Evolutionary conservation across 73 alveolate genomes (phyloP), one percentile per base, ranked within the genome.

Genomic region (Uronychia setigera): DNA sequence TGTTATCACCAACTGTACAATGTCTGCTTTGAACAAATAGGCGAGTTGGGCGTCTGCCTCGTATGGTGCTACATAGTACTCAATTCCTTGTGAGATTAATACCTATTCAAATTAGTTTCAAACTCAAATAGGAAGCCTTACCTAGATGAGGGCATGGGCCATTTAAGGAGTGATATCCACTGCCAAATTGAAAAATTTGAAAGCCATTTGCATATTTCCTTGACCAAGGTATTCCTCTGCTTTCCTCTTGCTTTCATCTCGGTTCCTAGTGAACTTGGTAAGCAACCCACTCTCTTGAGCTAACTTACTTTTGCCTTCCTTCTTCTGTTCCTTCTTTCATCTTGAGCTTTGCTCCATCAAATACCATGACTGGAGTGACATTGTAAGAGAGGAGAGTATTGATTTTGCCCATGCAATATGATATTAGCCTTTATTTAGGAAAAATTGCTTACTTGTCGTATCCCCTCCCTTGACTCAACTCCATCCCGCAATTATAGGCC

Each of bases 31-130:
- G 84, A 92, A 94, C 82, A 97, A 83, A 93, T 93, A 96, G 57
- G 99, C 98, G 14, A 97, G 93, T 87, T 97, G 95, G 9, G 99
- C 97, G 93, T 97, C 99, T 19, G 99, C 98, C 86, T 97, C 99
- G 95, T 96, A 97, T 13, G 99, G 99, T 0, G 99, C 98, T 0
- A 97, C 96, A 26, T 91, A 91, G 77, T 93, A 92, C 85, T 97
- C 90, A 58, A 90, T 91, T 60, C 93, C 91, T 67, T 88, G 75
- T 29, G 81, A 87, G 82, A 88, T 93, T 32, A 97, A 89, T 29
- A 46, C 67, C 67, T 46, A 46, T 46, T 46, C 67, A 46, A 46
- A 46, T 46, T 46, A 19, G 19, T 11, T 46, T n/a, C n/a, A n/a
- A n/a, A n/a, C n/a, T n/a, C n/a, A n/a, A 19, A 46, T 5, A 19